Evolutionary conservation across 192 early-diverging fungal species (phyloP).

Genomic region (Coemansia sp.): DNA sequence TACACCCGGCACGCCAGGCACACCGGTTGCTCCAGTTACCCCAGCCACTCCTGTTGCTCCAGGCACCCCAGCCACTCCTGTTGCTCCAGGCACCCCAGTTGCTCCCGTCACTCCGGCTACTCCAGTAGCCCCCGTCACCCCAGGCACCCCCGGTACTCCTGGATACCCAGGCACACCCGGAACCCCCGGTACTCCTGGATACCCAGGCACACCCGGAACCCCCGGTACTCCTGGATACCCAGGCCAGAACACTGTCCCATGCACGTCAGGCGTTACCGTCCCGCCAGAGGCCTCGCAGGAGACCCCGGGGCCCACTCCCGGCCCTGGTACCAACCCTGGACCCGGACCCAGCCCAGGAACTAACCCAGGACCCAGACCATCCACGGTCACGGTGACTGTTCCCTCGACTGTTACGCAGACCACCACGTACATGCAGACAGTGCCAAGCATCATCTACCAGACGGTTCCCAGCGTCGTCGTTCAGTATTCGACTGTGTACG

Average conservation of each 20-base stretch:
- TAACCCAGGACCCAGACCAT: background rate
- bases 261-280: background rate
- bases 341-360: background rate
- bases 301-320: slow-evolving; percentile 10
- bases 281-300: slow-evolving; percentile 7
- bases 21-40: slow-evolving; percentile 5
- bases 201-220: background rate
- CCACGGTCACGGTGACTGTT: slow-evolving; percentile 18
- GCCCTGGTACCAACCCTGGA: background rate
- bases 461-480: slow-evolving; percentile 31
- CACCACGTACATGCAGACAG: slow-evolving; percentile 31
- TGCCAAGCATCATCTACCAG: slow-evolving; percentile 36
- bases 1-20: slow-evolving; percentile 6
- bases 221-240: background rate
- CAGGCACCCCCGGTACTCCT: background rate
- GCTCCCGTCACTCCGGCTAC: background rate
- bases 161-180: background rate
- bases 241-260: background rate
- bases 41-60: slow-evolving; percentile 11
- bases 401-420: slow-evolving; percentile 35
- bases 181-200: background rate
- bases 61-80: background rate
- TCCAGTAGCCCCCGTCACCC: background rate
- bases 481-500: slow-evolving; percentile 24
- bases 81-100: background rate